phyloP scores from a whole-genome alignment of 371 early-diverging fungal genomes.

The Lichtheimia ornata region DNA sequence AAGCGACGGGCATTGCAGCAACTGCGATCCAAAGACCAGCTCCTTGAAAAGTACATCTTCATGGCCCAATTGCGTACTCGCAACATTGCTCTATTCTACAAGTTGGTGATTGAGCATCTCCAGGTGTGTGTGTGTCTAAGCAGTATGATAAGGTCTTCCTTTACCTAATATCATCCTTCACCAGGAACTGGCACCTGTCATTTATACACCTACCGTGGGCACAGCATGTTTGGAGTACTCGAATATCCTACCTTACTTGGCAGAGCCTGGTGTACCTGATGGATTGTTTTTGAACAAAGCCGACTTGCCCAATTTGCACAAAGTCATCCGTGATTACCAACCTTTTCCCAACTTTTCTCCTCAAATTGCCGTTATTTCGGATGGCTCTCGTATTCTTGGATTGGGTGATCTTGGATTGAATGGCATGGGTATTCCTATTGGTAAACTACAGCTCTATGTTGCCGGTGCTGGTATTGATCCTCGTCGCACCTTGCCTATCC shows the following conservation, averaged over 20 bases:
- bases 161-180: neutral
- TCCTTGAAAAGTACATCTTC: constrained; percentile 82
- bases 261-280: constrained; percentile 73
- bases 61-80: constrained; percentile 78
- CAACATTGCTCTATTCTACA: constrained; percentile 80
- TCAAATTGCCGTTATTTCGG: constrained; percentile 90
- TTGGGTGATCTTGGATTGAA: constrained; percentile 90
- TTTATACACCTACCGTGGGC: constrained; percentile 95
- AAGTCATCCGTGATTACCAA: constrained; percentile 70
- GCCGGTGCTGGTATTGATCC: constrained; percentile 93
- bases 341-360: constrained; percentile 45
- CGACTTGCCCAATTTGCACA: constrained; percentile 56
- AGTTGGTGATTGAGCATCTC: constrained; percentile 71
- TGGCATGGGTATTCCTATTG: constrained; percentile 93
- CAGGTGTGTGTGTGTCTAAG: constrained; percentile 36
- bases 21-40: constrained; percentile 61
- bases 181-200: constrained; percentile 74
- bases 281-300: constrained; percentile 82
- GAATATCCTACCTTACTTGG: constrained; percentile 82
- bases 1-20: constrained; percentile 73
- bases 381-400: constrained; percentile 92
- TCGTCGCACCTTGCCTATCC: constrained; percentile 80
- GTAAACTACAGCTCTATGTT: constrained; percentile 90
- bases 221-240: constrained; percentile 89
- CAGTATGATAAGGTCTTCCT: neutral